These are phyloP conservation scores for Pochonia chlamydosporia DNA, from an alignment of 2,329 filamentous ascomycete genomes.

Conservation along the genomic window DNA sequence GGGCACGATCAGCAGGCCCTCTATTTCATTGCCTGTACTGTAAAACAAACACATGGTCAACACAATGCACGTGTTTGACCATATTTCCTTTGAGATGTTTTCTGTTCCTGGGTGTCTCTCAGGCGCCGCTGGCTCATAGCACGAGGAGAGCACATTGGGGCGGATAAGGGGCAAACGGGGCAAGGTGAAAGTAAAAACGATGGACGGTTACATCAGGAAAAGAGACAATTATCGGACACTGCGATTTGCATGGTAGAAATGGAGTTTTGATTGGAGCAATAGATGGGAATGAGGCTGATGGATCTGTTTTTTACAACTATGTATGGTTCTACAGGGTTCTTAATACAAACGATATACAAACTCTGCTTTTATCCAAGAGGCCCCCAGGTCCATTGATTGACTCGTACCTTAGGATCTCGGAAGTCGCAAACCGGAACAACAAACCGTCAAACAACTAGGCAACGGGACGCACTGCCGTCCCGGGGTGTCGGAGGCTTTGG, in stretches of 20 bases:
- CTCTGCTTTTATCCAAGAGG: neutral
- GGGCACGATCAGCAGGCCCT: neutral
- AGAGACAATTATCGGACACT: neutral
- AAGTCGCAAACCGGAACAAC: no score
- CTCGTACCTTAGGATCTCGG: no score
- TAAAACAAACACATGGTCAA: neutral
- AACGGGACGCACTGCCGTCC: no score
- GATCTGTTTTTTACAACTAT: neutral
- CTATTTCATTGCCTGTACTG: neutral
- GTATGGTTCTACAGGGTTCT: neutral
- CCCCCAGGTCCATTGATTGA: no score
- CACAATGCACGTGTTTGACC: neutral
- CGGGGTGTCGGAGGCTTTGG: no score
- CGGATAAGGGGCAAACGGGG: neutral
- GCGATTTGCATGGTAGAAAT: neutral
- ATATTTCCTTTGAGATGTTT: neutral
- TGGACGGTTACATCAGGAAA: neutral
- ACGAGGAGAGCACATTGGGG: neutral
- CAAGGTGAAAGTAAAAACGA: neutral
- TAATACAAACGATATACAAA: neutral
- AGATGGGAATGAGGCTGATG: conserved; percentile 2
- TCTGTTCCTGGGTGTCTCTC: no score
- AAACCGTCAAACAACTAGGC: no score
- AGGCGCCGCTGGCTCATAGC: no score
- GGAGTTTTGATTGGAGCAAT: conserved; percentile 4